Evolutionary conservation across 1,284 basidiomycete genomes (phyloP).

Genomic region (Dichomitus squalens): DNA sequence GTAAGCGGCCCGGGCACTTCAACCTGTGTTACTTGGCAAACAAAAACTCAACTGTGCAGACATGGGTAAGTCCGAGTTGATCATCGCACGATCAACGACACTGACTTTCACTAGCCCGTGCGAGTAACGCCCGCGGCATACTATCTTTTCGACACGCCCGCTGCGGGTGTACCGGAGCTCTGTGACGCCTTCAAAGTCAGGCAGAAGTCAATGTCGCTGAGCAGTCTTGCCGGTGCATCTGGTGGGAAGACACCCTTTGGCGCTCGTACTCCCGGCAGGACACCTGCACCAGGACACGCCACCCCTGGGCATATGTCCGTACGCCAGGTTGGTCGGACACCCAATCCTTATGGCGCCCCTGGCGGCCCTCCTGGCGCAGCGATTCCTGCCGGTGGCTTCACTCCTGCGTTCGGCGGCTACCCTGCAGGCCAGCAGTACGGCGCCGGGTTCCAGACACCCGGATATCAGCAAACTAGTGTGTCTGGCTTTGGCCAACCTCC

Average conservation of each 20-base stretch:
- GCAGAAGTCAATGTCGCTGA: slow-evolving; percentile 77
- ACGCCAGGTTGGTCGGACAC: slow-evolving; percentile 69
- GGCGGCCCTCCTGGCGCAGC: slow-evolving; percentile 28
- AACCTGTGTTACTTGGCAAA: slow-evolving; percentile 93
- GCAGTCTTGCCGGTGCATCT: slow-evolving; percentile 43
- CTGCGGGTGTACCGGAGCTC: slow-evolving; percentile 87
- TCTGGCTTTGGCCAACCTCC: slow-evolving; percentile 45
- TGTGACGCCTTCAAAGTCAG: slow-evolving; percentile 96
- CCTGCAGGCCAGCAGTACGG: slow-evolving; percentile 20
- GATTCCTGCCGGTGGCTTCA: slow-evolving; percentile 21
- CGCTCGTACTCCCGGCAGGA: slow-evolving; percentile 76
- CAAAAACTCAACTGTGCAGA: slow-evolving; percentile 88
- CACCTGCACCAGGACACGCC: slow-evolving; percentile 59
- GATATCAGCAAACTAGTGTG: slow-evolving; percentile 39
- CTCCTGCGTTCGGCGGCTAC: slow-evolving; percentile 21
- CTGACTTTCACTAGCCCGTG: slow-evolving; percentile 64
- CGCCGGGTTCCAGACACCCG: slow-evolving; percentile 65
- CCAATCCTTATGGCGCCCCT: slow-evolving; percentile 65
- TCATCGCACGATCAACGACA: not conserved
- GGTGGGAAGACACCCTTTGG: slow-evolving; percentile 83
- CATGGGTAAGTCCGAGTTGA: slow-evolving; percentile 68
- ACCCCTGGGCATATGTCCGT: slow-evolving; percentile 78
- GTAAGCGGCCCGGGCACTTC: slow-evolving; percentile 90
- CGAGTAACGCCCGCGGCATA: slow-evolving; percentile 90
- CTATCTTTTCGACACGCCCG: slow-evolving; percentile 85